A percentile compares a stretch with the other conserved stretches of the same genome.
phyloP scores from a whole-genome alignment of 2,329 filamentous ascomycete species.

The Alternaria arbusti region DNA sequence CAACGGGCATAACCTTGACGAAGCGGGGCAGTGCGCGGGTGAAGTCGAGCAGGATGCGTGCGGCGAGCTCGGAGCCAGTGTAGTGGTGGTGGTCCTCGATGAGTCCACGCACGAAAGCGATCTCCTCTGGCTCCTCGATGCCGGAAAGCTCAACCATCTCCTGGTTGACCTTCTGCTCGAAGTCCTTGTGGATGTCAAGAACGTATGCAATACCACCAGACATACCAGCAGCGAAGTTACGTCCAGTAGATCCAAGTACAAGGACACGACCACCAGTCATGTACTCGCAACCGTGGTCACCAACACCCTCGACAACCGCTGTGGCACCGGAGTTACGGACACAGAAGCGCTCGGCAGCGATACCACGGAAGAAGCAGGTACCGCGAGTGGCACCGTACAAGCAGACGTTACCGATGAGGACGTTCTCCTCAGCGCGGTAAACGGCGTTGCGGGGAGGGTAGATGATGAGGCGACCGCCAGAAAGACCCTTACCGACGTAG shows the following conservation, averaged over 20 bases:
- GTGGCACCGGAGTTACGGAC: slow-evolving; percentile 96
- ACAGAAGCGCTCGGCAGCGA: slow-evolving; percentile 94
- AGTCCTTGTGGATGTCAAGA: slow-evolving; percentile 87
- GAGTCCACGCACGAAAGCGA: slow-evolving; percentile 86
- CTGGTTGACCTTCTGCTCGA: slow-evolving; percentile 90
- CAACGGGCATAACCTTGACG: slow-evolving; percentile 89
- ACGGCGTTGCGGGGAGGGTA: slow-evolving; percentile 90
- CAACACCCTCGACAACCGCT: slow-evolving; percentile 94
- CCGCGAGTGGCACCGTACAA: slow-evolving; percentile 92
- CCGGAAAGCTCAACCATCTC: slow-evolving; percentile 95
- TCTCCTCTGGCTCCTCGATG: slow-evolving; percentile 84
- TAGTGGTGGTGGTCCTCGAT: slow-evolving; percentile 98
- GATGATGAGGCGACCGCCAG: slow-evolving; percentile 88
- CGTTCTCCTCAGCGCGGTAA: slow-evolving; percentile 96
- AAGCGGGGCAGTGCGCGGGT: slow-evolving; percentile 88
- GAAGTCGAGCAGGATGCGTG: slow-evolving; percentile 93
- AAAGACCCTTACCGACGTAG: slow-evolving; percentile 95
- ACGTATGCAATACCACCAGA: slow-evolving; percentile 97
- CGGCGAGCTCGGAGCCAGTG: slow-evolving; percentile 93
- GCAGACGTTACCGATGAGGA: slow-evolving; percentile 92
- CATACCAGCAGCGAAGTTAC: slow-evolving; percentile 98
- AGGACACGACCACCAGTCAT: slow-evolving; percentile 96
- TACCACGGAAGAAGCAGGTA: slow-evolving; percentile 94
- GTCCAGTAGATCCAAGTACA: slow-evolving; percentile 85
- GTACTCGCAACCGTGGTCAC: slow-evolving; percentile 97